Percentiles rank a stretch among this genome's conserved stretches.
Conservation (phyloP, 2,329 filamentous ascomycete genomes). For the Geosmithia putterillii region DNA sequence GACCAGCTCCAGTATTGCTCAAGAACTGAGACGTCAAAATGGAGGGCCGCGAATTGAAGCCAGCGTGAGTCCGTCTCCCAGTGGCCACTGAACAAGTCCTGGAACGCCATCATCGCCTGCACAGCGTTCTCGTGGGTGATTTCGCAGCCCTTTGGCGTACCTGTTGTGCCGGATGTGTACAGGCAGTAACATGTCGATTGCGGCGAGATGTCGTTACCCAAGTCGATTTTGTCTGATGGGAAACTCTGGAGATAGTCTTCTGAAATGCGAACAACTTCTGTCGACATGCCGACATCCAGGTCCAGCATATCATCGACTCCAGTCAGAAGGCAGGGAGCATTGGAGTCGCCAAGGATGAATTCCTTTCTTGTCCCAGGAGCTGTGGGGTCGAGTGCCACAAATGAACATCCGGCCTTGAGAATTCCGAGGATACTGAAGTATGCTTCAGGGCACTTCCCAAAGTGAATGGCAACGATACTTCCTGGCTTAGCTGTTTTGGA, state of each 20-base stretch:
- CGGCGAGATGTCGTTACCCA: slow-evolving; percentile 10
- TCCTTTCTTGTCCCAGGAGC: slow-evolving; percentile 61
- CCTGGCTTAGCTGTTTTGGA: slow-evolving; percentile 36
- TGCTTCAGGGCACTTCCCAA: slow-evolving; percentile 75
- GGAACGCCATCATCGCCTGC: slow-evolving; percentile 81
- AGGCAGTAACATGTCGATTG: slow-evolving; percentile 66
- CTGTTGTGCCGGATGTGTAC: slow-evolving; percentile 81
- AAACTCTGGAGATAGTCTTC: slow-evolving; percentile 14
- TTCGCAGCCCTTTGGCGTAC: slow-evolving; percentile 76
- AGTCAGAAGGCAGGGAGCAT: slow-evolving; percentile 50
- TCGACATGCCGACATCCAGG: slow-evolving; percentile 13
- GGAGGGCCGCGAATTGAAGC: slow-evolving; percentile 88
- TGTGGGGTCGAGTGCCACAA: slow-evolving; percentile 66
- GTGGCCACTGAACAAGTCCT: slow-evolving; percentile 60
- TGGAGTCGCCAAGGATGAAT: slow-evolving; percentile 68
- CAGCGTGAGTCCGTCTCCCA: slow-evolving; percentile 67
- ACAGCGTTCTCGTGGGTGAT: slow-evolving; percentile 82
- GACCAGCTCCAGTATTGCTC: slow-evolving; percentile 97
- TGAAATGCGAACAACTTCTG: slow-evolving; percentile 19
- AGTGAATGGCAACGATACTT: slow-evolving; percentile 61
- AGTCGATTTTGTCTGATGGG: slow-evolving; percentile 6
- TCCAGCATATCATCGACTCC: slow-evolving; percentile 19
- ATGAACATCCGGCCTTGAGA: slow-evolving; percentile 70
- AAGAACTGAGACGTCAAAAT: slow-evolving; percentile 87
- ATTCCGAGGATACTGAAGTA: slow-evolving; percentile 75